Evolutionary conservation across 129 eudicot species (phyloP), one percentile per base, ranked within the genome.

Genomic region (Tanacetum coccineum): DNA sequence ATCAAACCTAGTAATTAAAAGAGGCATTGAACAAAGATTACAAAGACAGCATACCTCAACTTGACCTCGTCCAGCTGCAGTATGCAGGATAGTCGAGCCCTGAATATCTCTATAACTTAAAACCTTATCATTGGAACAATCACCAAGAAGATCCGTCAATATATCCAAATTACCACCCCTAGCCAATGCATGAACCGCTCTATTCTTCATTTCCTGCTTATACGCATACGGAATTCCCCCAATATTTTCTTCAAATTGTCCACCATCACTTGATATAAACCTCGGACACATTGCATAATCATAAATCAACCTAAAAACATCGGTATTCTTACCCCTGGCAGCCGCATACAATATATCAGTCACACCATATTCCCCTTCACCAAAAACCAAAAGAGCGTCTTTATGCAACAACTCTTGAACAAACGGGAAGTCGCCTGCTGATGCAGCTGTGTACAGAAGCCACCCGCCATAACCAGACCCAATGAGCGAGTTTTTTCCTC

Each of bases 381-480:
- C 98, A 39, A 92, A 92, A 1, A 92, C 98, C 76, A 92, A 72
- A 69, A 92, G 85, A n/a, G 96, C 92, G 76, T 88, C 86, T 62
- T 81, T 82, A 7, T 77, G 80, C 12, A 92, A 57, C 82, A 92
- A 68, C 67, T 92, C 89, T 65, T 66, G 70, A 25, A 88, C 95
- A 46, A 88, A 93, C 25, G 52, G 28, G 69, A 82, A 59, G 73
- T 93, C 95, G 13, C 98, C 98, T 2, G 98, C 98, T 0, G 98
- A 93, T 26, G 96, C 91, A 13, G 98, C 95, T 21, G 98, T 88
- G 82, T 93, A 93, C 66, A 93, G 67, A n/a, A 93, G 89, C 98
- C 98, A 93, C 11, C 98, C 98, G 13, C 98, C 98, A 59, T 93
- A 93, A 6, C 98, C 96, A 1, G 89, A 80, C 15, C 82, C 81